Percentiles rank a stretch among this genome's conserved stretches.
phyloP scores from a whole-genome alignment of 2,329 filamentous ascomycete genomes.

The Nothophoma quercina region DNA sequence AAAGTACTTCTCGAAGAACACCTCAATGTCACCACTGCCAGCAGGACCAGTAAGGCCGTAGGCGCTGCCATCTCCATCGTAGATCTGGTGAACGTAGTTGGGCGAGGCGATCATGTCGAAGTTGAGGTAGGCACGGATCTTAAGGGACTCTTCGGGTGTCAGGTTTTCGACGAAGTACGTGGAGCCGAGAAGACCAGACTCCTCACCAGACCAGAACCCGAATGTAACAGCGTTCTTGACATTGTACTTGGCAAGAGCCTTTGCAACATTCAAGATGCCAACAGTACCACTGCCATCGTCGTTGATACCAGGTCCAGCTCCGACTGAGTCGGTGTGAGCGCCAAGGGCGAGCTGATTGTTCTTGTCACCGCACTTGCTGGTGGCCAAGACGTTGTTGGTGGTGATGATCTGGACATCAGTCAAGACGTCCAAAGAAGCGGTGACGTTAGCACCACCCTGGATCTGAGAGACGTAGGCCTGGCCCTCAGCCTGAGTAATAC shows the following conservation, averaged over 20 bases:
- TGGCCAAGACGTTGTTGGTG: constrained; percentile 53
- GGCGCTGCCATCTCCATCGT: constrained; percentile 47
- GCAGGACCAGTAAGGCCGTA: constrained; percentile 43
- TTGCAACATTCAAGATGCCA: constrained; percentile 49
- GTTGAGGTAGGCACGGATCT: constrained; percentile 52
- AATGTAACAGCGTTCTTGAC: constrained; percentile 54
- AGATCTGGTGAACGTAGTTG: constrained; percentile 47
- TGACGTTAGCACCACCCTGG: constrained; percentile 51
- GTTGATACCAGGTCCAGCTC: constrained; percentile 51
- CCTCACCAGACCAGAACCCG: constrained; percentile 51
- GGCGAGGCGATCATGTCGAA: constrained; percentile 54
- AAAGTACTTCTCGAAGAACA: constrained; percentile 46
- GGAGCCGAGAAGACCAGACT: constrained; percentile 48
- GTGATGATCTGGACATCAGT: constrained; percentile 56
- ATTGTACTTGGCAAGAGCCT: constrained; percentile 47
- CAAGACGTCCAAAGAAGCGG: constrained; percentile 53
- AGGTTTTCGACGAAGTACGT: constrained; percentile 43
- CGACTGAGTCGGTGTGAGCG: constrained; percentile 50
- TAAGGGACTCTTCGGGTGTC: constrained; percentile 35
- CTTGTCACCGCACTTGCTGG: constrained; percentile 46
- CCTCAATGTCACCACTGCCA: constrained; percentile 43
- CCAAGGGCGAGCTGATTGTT: constrained; percentile 47
- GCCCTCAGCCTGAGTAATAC: constrained; percentile 68
- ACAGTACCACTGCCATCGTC: constrained; percentile 51
- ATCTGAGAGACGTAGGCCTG: constrained; percentile 63